These are phyloP conservation scores for Penicillium taxi DNA, from an alignment of 495 filamentous ascomycete species.

Conservation along the genomic window DNA sequence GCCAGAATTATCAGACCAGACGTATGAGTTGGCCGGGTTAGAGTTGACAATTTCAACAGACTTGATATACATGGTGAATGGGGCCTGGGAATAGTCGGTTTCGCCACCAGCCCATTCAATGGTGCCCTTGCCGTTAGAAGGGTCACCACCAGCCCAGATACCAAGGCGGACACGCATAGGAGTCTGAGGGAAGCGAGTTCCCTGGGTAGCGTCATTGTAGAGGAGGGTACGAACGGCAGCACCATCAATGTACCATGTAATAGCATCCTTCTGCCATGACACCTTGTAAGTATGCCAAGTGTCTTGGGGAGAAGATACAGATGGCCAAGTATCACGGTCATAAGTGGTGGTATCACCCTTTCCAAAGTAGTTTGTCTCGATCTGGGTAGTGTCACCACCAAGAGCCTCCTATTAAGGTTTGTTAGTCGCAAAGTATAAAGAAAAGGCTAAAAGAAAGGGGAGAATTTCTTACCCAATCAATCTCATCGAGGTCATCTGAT, in stretches of 20 bases:
- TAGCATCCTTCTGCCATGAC: conserved; percentile 67
- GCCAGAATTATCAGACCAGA: conserved; percentile 57
- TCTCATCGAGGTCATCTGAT: conserved; percentile 90
- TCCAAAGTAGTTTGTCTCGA: conserved; percentile 93
- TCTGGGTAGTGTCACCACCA: conserved; percentile 53
- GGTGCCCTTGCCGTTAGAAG: conserved; percentile 51
- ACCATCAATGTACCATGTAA: conserved; percentile 76
- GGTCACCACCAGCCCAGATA: conserved; percentile 79
- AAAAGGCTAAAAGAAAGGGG: neutral
- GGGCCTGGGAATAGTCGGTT: conserved; percentile 64
- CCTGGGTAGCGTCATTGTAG: conserved; percentile 40
- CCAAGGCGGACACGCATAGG: conserved; percentile 84
- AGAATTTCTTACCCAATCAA: conserved; percentile 69
- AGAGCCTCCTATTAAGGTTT: conserved; percentile 52
- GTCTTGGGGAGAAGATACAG: conserved; percentile 54
- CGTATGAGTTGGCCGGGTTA: conserved; percentile 52
- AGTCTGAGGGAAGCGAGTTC: conserved; percentile 78
- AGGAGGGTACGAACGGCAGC: conserved; percentile 60
- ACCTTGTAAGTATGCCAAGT: conserved; percentile 76
- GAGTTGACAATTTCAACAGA: conserved; percentile 35
- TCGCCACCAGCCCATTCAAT: conserved; percentile 73
- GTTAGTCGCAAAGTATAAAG: conserved; percentile 49
- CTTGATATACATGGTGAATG: conserved; percentile 72
- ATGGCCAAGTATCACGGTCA: conserved; percentile 58
- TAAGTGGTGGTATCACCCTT: conserved; percentile 76